Percentiles rank a stretch among this genome's conserved stretches.
phyloP scores from a whole-genome alignment of 306 rosid genomes.

The Cyclanthera cordifolia region DNA sequence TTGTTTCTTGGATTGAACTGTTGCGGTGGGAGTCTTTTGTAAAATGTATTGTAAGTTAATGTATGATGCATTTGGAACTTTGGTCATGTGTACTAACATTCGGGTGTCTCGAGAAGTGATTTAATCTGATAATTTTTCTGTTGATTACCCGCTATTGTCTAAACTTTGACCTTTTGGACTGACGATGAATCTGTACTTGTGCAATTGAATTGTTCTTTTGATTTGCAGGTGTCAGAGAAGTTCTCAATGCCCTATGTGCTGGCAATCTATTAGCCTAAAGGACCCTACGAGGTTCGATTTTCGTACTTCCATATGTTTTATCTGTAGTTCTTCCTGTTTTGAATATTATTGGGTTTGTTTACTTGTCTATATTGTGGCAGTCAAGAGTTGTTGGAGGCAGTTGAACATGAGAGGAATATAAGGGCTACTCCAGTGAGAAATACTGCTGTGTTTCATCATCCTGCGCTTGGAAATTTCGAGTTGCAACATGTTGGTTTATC shows the following conservation, averaged over 20 bases:
- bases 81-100: background rate
- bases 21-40: background rate
- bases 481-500: constrained; percentile 50
- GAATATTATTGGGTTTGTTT: constrained; percentile 12
- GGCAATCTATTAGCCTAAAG: constrained; percentile 70
- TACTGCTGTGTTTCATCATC: constrained; percentile 53
- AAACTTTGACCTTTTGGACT: background rate
- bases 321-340: background rate
- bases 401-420: constrained; percentile 57
- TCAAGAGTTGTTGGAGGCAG: constrained; percentile 76
- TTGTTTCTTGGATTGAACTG: constrained; percentile 4
- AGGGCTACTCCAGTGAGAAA: constrained; percentile 48
- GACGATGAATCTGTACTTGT: background rate
- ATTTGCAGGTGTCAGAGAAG: constrained; percentile 82
- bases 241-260: constrained; percentile 96
- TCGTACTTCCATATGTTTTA: constrained; percentile 5
- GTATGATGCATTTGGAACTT: constrained; percentile 6
- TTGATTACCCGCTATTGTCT: background rate
- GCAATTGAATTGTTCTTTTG: constrained; percentile 3
- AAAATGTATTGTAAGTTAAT: background rate
- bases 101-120: background rate
- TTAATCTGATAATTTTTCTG: background rate
- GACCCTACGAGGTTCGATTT: constrained; percentile 62
- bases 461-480: constrained; percentile 49
- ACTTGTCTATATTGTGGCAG: constrained; percentile 33